Evolutionary conservation across 2,329 filamentous ascomycete species (phyloP), one percentile per base, ranked within the genome.

Genomic region (Ceratocystis colombiana): DNA sequence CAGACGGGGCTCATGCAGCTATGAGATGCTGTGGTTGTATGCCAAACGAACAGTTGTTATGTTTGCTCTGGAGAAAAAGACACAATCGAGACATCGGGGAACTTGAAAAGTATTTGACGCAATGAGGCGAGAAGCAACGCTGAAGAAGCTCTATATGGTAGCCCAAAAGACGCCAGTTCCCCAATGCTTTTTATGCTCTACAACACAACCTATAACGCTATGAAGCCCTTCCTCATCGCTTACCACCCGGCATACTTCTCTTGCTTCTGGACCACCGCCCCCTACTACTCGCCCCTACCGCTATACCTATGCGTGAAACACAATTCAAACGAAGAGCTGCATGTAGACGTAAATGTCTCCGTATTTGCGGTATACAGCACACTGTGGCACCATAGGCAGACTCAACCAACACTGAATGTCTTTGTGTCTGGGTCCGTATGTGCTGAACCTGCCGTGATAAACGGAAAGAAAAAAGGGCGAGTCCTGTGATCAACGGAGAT

Each of bases 281-380:
- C 28, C n/a, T 22, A 57, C 25, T 15, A 20, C 22, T 15, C 12
- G 8, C 6, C 25, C 8, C 22, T 57, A 17, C 53, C 25, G 10
- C 15, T 57, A 28, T 30, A 28, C 53, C 22, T 28, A 57, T 57
- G 20, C 10, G 53, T 57, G 53, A 57, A 57, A 30, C 22, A 12
- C n/a, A 17, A 57, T 28, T 28, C 22, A 57, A 30, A 28, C 22
- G 7, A 28, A 57, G 8, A 30, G 53, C 22, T 57, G 53, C 53
- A 33, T 57, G 53, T 33, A 57, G 53, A 57, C 25, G 53, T 57
- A 57, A 57, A 30, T 57, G 25, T 57, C 53, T 57, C 53, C 25
- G 12, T 33, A 57, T 57, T 22, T 5, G 30, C 30, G 25, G 53
- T 57, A 57, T 57, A 57, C 53, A 57, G 53, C 15, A 37, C 28